phyloP scores from a whole-genome alignment of 495 filamentous ascomycete species.

The Lasiosphaeris hirsuta region DNA sequence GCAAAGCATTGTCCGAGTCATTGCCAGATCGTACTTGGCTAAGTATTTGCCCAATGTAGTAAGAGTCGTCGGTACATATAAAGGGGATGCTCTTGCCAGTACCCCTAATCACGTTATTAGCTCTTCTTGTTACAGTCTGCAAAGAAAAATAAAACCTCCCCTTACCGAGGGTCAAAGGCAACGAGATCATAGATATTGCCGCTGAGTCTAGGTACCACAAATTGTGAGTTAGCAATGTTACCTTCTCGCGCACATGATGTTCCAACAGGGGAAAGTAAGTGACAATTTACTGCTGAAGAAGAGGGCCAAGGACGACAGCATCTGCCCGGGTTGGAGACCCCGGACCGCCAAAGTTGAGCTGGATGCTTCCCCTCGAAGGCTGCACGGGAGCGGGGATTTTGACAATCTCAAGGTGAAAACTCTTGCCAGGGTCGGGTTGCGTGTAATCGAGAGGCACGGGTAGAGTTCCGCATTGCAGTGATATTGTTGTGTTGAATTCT shows the following conservation, averaged over 20 bases:
- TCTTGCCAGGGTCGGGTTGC: constrained; percentile 26
- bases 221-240: too few relatives aligned
- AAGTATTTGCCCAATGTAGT: constrained; percentile 3
- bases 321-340: constrained; percentile 26
- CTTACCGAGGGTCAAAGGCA: constrained; percentile 38
- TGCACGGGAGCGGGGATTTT: constrained; percentile 28
- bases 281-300: constrained; percentile 21
- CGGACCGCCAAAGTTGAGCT: constrained; percentile 47
- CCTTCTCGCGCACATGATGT: too few relatives aligned
- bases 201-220: constrained; percentile 17
- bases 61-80: constrained; percentile 22
- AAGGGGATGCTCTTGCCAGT: constrained; percentile 38
- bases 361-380: constrained; percentile 39
- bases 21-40: constrained; percentile 6
- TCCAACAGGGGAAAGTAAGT: neutral
- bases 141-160: too few relatives aligned
- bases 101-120: constrained; percentile 22
- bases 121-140: neutral
- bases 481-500: constrained; percentile 5
- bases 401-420: constrained; percentile 34
- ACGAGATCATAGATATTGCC: constrained; percentile 41
- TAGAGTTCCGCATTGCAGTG: constrained; percentile 36
- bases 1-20: constrained; percentile 21
- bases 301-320: constrained; percentile 15
- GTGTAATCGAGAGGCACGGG: constrained; percentile 45